phyloP scores from a whole-genome alignment of 306 rosid genomes.

The Carpinus fangiana region DNA sequence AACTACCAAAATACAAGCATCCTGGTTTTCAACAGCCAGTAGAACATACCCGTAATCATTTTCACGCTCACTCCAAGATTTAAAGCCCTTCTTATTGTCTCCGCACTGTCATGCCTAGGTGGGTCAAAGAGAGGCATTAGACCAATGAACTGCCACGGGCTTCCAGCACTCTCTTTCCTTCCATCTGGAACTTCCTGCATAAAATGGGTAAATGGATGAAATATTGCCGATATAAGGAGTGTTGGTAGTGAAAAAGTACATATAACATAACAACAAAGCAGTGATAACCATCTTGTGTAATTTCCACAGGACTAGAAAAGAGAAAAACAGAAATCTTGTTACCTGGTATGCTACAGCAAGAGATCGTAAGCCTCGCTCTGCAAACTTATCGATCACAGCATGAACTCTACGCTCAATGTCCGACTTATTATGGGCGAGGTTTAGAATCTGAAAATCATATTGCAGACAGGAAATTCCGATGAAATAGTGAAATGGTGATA shows the following conservation, averaged over 20 bases:
- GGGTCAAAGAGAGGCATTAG: constrained; percentile 97
- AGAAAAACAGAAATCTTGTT: constrained; percentile 6
- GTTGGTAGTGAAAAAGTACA: background rate
- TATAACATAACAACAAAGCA: background rate
- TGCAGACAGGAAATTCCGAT: constrained; percentile 27
- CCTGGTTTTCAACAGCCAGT: constrained; percentile 21
- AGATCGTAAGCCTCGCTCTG: constrained; percentile 94
- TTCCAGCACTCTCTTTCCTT: constrained; percentile 86
- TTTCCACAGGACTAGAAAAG: background rate
- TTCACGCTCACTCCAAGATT: constrained; percentile 98
- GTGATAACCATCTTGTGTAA: background rate
- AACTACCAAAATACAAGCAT: constrained; percentile 21
- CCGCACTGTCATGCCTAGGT: constrained; percentile 99
- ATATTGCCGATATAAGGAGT: constrained; percentile 9
- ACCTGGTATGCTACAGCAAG: constrained; percentile 99
- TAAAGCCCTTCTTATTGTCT: constrained; percentile 92
- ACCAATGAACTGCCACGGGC: constrained; percentile 96
- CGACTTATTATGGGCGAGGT: constrained; percentile 86
- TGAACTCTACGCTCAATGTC: constrained; percentile 92
- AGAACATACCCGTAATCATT: constrained; percentile 82
- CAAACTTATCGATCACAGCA: constrained; percentile 89
- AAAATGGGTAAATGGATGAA: constrained; percentile 12
- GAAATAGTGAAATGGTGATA: constrained; percentile 7
- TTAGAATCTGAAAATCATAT: constrained; percentile 62
- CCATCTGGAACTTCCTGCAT: constrained; percentile 95